Conservation (phyloP, 495 filamentous ascomycete genomes). For the Hapsidospora chrysogenum region DNA sequence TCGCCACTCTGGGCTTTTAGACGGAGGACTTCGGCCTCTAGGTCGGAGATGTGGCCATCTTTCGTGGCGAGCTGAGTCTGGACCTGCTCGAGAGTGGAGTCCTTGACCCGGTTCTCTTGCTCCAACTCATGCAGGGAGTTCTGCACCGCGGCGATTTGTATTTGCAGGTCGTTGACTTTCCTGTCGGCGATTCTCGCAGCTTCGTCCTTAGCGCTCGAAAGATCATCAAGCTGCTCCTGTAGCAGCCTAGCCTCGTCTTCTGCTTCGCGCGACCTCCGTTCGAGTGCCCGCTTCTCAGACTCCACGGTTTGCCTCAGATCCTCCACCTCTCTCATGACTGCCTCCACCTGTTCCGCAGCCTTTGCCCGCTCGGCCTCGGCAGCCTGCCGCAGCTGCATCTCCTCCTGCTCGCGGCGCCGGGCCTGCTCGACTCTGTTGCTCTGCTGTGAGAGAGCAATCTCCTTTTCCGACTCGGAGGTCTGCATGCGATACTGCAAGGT, state of each 20-base stretch:
- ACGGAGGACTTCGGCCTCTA: constrained; percentile 70
- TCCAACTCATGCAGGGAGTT: constrained; percentile 53
- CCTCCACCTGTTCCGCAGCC: constrained; percentile 53
- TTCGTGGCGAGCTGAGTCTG: constrained; percentile 52
- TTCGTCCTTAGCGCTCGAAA: constrained; percentile 49
- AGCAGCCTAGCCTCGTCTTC: constrained; percentile 56
- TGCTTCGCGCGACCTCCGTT: constrained; percentile 50
- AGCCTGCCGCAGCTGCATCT: constrained; percentile 68
- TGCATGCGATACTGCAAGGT: constrained; percentile 34
- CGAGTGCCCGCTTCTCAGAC: constrained; percentile 51
- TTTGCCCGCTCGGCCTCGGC: constrained; percentile 52
- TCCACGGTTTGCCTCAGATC: constrained; percentile 19
- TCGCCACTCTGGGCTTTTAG: constrained; percentile 76
- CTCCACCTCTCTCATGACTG: constrained; percentile 52
- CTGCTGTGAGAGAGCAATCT: constrained; percentile 54
- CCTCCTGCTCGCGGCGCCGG: constrained; percentile 59
- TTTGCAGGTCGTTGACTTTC: constrained; percentile 51
- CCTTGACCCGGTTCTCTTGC: constrained; percentile 49
- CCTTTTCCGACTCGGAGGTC: constrained; percentile 75
- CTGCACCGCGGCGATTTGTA: constrained; percentile 49
- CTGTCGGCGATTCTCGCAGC: constrained; percentile 55
- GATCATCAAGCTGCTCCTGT: constrained; percentile 66
- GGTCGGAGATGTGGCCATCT: constrained; percentile 47
- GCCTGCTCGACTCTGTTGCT: constrained; percentile 70
- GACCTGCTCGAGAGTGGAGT: constrained; percentile 39